These are phyloP conservation scores for Phytophthora quininea DNA, from an alignment of 352 stramenopile species.

Conservation along the genomic window DNA sequence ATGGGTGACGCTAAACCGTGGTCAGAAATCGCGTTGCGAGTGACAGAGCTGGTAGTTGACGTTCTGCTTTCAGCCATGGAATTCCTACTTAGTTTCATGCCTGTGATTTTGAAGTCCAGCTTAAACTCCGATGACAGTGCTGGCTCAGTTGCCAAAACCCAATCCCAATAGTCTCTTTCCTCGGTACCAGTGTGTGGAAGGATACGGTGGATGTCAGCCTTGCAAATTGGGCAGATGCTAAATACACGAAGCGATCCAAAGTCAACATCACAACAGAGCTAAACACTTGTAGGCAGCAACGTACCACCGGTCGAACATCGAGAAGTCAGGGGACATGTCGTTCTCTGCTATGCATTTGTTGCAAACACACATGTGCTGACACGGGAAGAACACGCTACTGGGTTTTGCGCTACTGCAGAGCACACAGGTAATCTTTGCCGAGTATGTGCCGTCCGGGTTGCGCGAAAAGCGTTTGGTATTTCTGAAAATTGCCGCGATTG, in stretches of 20 bases:
- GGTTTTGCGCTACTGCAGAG: constrained; percentile 39
- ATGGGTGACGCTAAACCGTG: too few relatives aligned
- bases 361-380: constrained; percentile 68
- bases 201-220: constrained; percentile 58
- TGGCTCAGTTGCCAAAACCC: constrained; percentile 50
- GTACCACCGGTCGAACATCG: constrained; percentile 36
- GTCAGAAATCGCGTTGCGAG: background rate
- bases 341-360: constrained; percentile 48
- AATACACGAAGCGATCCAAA: background rate
- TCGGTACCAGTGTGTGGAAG: constrained; percentile 55
- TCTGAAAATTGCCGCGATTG: constrained; percentile 51
- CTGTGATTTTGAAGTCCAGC: constrained; percentile 51
- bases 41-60: background rate
- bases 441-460: constrained; percentile 44
- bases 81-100: constrained; percentile 1
- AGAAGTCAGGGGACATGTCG: constrained; percentile 37
- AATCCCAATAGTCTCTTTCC: constrained; percentile 63
- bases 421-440: constrained; percentile 37
- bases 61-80: background rate
- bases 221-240: constrained; percentile 63
- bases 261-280: background rate
- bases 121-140: constrained; percentile 48
- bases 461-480: constrained; percentile 50
- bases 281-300: background rate
- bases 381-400: constrained; percentile 32